A percentile compares a stretch with the other conserved stretches of the same genome.
phyloP scores from a whole-genome alignment of 1,284 basidiomycete species.

The Polyporus tsugae region DNA sequence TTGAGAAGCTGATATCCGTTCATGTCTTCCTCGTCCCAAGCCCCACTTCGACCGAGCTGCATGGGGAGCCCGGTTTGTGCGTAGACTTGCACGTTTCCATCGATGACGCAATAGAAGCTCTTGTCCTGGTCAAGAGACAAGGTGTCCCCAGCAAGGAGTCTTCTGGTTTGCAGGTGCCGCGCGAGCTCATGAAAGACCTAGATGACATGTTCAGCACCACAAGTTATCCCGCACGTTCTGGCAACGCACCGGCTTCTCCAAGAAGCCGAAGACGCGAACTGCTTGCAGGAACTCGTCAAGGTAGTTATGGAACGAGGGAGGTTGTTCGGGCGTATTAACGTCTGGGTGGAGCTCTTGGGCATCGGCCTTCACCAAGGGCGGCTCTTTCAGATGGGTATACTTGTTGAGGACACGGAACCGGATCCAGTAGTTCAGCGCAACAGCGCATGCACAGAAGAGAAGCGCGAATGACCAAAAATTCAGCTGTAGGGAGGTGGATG shows the following conservation, averaged over 20 bases:
- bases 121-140: conserved; percentile 92
- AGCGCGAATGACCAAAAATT: conserved; percentile 90
- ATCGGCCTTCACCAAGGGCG: conserved; percentile 81
- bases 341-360: conserved; percentile 87
- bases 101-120: conserved; percentile 96
- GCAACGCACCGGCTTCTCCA: conserved; percentile 86
- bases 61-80: conserved; percentile 68
- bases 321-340: conserved; percentile 79
- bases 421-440: conserved; percentile 84
- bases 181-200: conserved; percentile 95
- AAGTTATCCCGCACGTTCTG: neutral
- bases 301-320: conserved; percentile 90
- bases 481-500: conserved; percentile 56
- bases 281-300: conserved; percentile 95
- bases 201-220: neutral
- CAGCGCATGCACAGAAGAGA: conserved; percentile 71
- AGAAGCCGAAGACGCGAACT: conserved; percentile 93
- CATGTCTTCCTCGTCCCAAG: conserved; percentile 86
- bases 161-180: conserved; percentile 89
- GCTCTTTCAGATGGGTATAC: conserved; percentile 86
- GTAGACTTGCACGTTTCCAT: conserved; percentile 89
- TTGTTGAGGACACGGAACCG: conserved; percentile 83
- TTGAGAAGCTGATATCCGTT: conserved; percentile 95
- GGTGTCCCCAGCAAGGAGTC: conserved; percentile 91
- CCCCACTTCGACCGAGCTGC: conserved; percentile 54